Conservation (phyloP, 148 eudicot genomes). For the Fallopia convolvulus region DNA sequence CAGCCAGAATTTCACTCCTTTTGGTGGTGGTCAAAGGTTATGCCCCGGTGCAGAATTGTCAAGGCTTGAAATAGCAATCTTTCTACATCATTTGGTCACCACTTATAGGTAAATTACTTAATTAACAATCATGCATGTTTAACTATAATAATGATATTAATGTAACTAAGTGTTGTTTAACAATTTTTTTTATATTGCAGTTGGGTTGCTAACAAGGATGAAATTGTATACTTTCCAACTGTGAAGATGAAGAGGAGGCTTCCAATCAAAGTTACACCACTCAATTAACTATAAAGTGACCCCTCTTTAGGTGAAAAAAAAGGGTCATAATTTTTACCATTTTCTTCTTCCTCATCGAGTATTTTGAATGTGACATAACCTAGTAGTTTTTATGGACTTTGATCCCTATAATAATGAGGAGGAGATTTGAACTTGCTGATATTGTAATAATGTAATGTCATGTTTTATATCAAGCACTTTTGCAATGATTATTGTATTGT, state of each 20-base stretch:
- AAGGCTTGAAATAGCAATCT: slow-evolving; percentile 80
- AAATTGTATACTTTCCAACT: slow-evolving; percentile 76
- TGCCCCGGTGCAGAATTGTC: slow-evolving; percentile 89
- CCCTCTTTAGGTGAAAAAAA: background rate
- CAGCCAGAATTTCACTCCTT: slow-evolving; percentile 62
- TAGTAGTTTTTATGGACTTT: background rate
- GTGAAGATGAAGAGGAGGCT: slow-evolving; percentile 79
- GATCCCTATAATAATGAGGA: too few species aligned
- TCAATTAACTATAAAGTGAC: background rate
- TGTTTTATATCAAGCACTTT: background rate
- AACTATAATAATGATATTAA: background rate
- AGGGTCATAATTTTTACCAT: background rate
- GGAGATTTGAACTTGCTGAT: background rate
- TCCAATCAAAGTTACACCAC: slow-evolving; percentile 49
- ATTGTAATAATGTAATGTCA: background rate
- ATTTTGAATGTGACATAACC: background rate
- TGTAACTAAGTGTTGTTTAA: background rate
- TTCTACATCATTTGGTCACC: slow-evolving; percentile 85
- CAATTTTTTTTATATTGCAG: slow-evolving; percentile 24
- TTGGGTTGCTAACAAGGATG: slow-evolving; percentile 77
- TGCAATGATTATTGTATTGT: background rate
- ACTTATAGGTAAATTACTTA: slow-evolving; percentile 45
- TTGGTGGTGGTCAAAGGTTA: slow-evolving; percentile 94
- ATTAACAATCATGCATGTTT: background rate
- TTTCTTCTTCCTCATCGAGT: background rate